Evolutionary conservation across 169 alveolate genomes (phyloP).

Genomic region (Plasmodium vivax): DNA sequence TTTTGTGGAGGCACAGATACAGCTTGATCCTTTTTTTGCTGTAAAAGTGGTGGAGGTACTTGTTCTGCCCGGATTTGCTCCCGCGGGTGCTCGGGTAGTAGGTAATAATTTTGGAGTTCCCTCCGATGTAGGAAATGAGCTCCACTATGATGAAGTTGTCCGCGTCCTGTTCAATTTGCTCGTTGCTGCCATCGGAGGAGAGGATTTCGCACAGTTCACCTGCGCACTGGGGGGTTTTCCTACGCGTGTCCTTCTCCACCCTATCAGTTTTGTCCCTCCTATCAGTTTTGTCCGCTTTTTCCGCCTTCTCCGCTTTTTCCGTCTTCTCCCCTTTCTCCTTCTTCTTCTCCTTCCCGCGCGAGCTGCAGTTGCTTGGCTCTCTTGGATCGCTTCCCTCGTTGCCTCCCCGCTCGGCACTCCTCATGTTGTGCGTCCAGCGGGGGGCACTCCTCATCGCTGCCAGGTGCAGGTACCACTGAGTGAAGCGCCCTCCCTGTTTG

Average conservation of each 20-base stretch:
- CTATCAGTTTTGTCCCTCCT: background rate
- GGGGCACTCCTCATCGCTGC: background rate
- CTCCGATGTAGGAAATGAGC: constrained; percentile 68
- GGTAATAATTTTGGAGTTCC: constrained; percentile 48
- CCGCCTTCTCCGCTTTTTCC: background rate
- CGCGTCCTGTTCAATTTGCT: background rate
- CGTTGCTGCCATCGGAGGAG: constrained; percentile 53
- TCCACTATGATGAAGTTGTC: constrained; percentile 61
- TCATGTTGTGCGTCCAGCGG: background rate
- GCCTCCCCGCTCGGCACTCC: background rate
- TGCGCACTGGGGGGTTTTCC: background rate
- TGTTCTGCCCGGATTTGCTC: constrained; percentile 42
- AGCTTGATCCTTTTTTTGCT: constrained; percentile 46
- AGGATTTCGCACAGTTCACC: constrained; percentile 35
- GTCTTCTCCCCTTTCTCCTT: background rate
- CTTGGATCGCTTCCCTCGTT: background rate
- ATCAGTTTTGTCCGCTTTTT: background rate
- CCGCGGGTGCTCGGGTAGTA: constrained; percentile 57
- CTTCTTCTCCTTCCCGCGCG: background rate
- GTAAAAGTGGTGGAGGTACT: constrained; percentile 67
- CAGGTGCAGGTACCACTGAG: background rate
- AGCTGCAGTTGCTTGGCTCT: background rate
- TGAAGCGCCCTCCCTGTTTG: background rate
- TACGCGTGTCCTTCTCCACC: background rate
- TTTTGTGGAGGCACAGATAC: constrained; percentile 41